Evolutionary conservation across 768 basidiomycete species (phyloP).

Genomic region (Suillus occidentalis): DNA sequence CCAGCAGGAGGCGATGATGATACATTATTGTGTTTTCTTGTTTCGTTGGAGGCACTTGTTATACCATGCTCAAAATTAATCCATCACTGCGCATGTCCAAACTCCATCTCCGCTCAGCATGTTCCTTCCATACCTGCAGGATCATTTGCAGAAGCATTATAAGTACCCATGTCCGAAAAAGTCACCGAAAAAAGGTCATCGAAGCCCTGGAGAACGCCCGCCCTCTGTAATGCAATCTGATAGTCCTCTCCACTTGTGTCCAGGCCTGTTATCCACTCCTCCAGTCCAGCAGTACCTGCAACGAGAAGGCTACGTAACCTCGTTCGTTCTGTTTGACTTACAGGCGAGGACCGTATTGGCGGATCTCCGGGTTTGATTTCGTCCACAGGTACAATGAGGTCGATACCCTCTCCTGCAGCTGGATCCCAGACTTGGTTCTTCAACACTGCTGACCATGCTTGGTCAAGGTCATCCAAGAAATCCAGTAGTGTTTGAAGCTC

Average conservation of each 20-base stretch:
- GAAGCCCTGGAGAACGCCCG: constrained; percentile 61
- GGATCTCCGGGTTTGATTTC: constrained; percentile 26
- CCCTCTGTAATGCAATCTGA: constrained; percentile 41
- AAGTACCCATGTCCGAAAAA: constrained; percentile 56
- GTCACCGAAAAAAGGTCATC: constrained; percentile 64
- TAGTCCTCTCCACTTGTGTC: constrained; percentile 29
- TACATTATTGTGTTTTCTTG: constrained; percentile 4
- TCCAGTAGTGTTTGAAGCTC: constrained; percentile 56
- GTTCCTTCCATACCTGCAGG: constrained; percentile 20
- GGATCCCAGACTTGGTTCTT: constrained; percentile 69
- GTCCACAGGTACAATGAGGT: constrained; percentile 42
- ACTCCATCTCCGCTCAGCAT: constrained; percentile 16
- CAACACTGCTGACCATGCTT: constrained; percentile 70
- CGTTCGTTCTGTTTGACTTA: constrained; percentile 71
- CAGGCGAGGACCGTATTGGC: constrained; percentile 41
- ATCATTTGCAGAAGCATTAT: constrained; percentile 31
- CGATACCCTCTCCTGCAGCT: constrained; percentile 36
- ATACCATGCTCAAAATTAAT: not conserved
- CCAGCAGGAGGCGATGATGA: constrained; percentile 42
- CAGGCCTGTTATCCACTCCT: constrained; percentile 61
- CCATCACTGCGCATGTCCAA: not conserved
- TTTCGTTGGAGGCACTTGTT: not conserved
- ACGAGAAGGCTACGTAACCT: constrained; percentile 69
- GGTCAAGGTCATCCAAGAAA: constrained; percentile 72
- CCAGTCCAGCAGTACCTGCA: constrained; percentile 55